Evolutionary conservation across 441 rosid species (phyloP), one percentile per base, ranked within the genome.

Genomic region (Corymbia calophylla): DNA sequence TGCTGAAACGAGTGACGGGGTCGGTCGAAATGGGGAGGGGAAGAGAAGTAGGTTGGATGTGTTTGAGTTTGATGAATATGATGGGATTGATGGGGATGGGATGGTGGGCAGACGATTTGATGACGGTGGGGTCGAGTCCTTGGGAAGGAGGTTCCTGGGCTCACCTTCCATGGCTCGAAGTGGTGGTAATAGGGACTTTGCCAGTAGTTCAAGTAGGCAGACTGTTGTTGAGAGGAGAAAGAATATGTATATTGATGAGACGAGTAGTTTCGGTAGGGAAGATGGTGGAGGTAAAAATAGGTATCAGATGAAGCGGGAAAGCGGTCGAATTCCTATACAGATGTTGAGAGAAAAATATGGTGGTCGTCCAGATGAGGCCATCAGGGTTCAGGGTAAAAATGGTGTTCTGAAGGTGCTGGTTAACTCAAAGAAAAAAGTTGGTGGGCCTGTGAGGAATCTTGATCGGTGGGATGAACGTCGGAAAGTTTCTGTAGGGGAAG

Each of bases 351-450:
- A 94, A 90, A 93, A 93, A 86, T 92, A 89, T 86, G 81, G 87
- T 89, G 93, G 91, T 88, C 96, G 92, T 90, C 95, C 95, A 44
- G 98, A 94, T 86, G 96, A 93, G 87, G 94, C 97, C 53, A 94
- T 96, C 87, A 94, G 98, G 94, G 94, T 98, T 92, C 99, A 97
- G 95, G 99, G 99, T 56, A 97, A 95, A 93, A 97, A 96, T 92
- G 99, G 99, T 89, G 99, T 97, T 90, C 91, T 98, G 88, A 98
- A 98, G 94, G 97, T 98, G 90, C 95, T 96, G 97, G 96, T 97
- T 88, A 98, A 95, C 92, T 96, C 95, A 93, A 96, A 93, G 88
- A 97, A 92, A 89, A 96, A 92, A 93, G 86, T 89, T 66, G 93
- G 93, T 47, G 96, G 93, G 87, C 90, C 95, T 91, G 90, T 94